A percentile compares a stretch with the other conserved stretches of the same genome.
These are phyloP conservation scores for Neobulgaria alba DNA, from an alignment of 2,329 filamentous ascomycete genomes.

Conservation along the genomic window DNA sequence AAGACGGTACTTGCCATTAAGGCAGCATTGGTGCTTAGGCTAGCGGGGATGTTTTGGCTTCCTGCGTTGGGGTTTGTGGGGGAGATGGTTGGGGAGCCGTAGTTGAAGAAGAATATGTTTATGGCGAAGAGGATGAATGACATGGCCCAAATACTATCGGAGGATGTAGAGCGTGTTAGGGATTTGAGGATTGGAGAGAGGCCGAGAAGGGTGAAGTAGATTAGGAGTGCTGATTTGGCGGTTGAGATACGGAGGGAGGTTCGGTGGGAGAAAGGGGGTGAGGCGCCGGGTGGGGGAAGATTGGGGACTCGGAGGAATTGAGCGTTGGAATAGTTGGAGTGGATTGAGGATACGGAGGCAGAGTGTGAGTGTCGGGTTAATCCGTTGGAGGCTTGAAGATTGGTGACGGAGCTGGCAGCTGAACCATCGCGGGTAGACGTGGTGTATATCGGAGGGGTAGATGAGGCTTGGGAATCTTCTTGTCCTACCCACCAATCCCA, in stretches of 20 bases:
- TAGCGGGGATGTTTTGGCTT: constrained; percentile 37
- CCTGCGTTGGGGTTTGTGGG: too few relatives aligned
- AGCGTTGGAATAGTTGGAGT: constrained; percentile 31
- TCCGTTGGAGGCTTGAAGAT: constrained; percentile 16
- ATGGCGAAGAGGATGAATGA: constrained; percentile 87
- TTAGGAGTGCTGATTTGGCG: constrained; percentile 84
- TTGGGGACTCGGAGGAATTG: constrained; percentile 21
- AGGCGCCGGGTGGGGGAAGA: constrained; percentile 23
- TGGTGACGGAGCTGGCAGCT: constrained; percentile 23
- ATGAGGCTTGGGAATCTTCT: constrained; percentile 36
- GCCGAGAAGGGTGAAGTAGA: constrained; percentile 86
- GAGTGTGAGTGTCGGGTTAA: constrained; percentile 38
- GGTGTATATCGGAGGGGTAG: neutral
- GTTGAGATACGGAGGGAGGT: constrained; percentile 65
- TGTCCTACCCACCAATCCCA: constrained; percentile 88
- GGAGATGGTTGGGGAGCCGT: constrained; percentile 63
- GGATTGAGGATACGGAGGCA: constrained; percentile 46
- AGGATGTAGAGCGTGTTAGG: constrained; percentile 84
- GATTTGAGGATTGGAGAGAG: constrained; percentile 94
- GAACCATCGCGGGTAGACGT: constrained; percentile 26
- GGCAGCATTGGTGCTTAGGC: constrained; percentile 87
- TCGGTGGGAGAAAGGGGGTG: constrained; percentile 24
- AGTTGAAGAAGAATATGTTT: constrained; percentile 98
- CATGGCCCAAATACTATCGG: constrained; percentile 95
- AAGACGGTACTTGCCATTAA: constrained; percentile 94